Percentiles rank a stretch among this genome's conserved stretches.
These are phyloP conservation scores for Kalaharituber pfeilii DNA, from an alignment of 2,329 filamentous ascomycete genomes.

Conservation along the genomic window DNA sequence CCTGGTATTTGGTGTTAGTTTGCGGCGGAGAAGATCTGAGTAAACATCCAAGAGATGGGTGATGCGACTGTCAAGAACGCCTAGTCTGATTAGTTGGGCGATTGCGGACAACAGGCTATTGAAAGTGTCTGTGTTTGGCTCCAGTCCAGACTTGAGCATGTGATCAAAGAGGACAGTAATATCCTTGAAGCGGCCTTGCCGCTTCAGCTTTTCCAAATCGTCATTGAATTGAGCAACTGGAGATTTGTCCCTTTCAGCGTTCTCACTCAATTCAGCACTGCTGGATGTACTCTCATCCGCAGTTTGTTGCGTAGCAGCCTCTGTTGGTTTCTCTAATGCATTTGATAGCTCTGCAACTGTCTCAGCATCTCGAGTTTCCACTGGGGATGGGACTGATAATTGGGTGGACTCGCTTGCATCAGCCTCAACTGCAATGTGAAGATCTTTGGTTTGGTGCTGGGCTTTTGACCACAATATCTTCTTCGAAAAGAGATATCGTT, in stretches of 20 bases:
- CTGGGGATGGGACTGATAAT: slow-evolving; percentile 9
- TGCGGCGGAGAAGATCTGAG: slow-evolving; percentile 81
- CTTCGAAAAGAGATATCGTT: slow-evolving; percentile 18
- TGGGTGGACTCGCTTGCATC: neutral
- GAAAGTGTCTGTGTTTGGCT: slow-evolving; percentile 72
- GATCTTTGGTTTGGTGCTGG: slow-evolving; percentile 15
- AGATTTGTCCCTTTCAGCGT: too few species aligned
- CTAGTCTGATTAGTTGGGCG: slow-evolving; percentile 55
- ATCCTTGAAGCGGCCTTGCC: neutral
- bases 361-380: slow-evolving; percentile 4
- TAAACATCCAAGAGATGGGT: slow-evolving; percentile 86
- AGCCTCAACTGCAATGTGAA: neutral
- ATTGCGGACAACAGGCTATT: slow-evolving; percentile 77
- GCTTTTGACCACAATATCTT: slow-evolving; percentile 20
- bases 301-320: neutral
- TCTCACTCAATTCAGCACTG: too few species aligned
- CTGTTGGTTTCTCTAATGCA: slow-evolving; percentile 1
- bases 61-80: neutral
- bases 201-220: slow-evolving; percentile 1
- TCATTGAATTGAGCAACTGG: neutral
- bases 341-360: slow-evolving; percentile 7
- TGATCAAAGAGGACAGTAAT: slow-evolving; percentile 52
- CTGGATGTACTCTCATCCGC: neutral
- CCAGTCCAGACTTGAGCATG: slow-evolving; percentile 66
- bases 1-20: slow-evolving; percentile 60